phyloP scores from a whole-genome alignment of 441 rosid species.

The Jatropha multifida region DNA sequence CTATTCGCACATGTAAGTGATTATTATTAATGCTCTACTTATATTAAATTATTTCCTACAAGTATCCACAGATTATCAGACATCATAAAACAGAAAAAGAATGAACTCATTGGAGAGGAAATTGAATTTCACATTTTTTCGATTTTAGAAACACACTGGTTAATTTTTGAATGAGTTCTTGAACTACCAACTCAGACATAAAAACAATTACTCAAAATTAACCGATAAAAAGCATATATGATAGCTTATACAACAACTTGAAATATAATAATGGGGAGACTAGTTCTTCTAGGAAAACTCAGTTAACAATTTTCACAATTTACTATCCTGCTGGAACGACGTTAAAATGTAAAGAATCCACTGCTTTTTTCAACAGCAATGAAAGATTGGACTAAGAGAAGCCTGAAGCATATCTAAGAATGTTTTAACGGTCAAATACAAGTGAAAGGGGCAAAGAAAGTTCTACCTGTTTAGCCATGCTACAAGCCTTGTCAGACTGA shows the following conservation, averaged over 20 bases:
- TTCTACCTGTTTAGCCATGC: conserved; percentile 85
- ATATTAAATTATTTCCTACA: not conserved
- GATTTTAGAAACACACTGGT: too few relatives aligned
- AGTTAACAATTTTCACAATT: not conserved
- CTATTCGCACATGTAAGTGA: not conserved
- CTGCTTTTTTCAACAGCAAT: too few relatives aligned
- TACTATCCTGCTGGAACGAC: too few relatives aligned
- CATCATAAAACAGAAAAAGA: not conserved
- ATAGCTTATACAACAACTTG: not conserved
- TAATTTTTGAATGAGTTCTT: not conserved
- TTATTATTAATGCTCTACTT: not conserved
- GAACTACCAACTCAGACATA: not conserved
- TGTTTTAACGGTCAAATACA: not conserved
- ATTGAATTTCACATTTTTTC: too few relatives aligned
- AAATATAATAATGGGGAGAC: not conserved
- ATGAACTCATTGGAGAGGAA: not conserved
- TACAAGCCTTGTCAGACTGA: conserved; percentile 82
- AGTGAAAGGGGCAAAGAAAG: not conserved
- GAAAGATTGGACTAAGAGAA: too few relatives aligned
- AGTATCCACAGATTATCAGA: not conserved
- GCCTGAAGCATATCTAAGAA: too few relatives aligned
- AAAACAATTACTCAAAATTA: not conserved
- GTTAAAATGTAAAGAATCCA: not conserved
- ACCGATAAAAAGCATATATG: not conserved
- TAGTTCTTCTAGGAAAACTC: not conserved